Evolutionary conservation across 176 grass and related monocot species (phyloP).

Genomic region (Oryza brachyantha): DNA sequence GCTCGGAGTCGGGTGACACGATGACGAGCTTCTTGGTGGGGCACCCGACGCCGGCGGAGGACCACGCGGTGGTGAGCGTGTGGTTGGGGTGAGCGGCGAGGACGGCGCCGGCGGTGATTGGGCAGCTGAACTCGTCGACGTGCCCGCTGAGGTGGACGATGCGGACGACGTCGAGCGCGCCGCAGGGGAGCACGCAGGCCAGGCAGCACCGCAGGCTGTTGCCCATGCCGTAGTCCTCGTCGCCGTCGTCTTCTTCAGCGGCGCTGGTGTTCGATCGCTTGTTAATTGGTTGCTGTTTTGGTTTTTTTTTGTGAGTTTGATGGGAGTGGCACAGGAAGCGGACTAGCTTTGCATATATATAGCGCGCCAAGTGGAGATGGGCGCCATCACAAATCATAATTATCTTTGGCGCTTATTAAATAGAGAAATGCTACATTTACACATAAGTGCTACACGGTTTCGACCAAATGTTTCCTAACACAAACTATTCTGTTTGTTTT

Average conservation of each 20-base stretch:
- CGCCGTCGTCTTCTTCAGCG: not conserved
- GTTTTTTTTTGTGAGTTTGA: slow-evolving; percentile 8
- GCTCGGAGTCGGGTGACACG: slow-evolving; percentile 76
- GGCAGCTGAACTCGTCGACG: slow-evolving; percentile 80
- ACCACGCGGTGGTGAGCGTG: slow-evolving; percentile 70
- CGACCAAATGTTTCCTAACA: not conserved
- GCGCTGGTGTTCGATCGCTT: not conserved
- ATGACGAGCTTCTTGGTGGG: slow-evolving; percentile 68
- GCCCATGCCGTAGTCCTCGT: slow-evolving; percentile 48
- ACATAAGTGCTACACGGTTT: not conserved
- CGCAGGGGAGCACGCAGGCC: slow-evolving; percentile 86
- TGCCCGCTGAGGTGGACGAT: slow-evolving; percentile 84
- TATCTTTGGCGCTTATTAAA: slow-evolving; percentile 30
- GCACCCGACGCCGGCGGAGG: slow-evolving; percentile 49
- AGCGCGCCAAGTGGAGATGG: slow-evolving; percentile 37
- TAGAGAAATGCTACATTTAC: not conserved
- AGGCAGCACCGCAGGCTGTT: slow-evolving; percentile 92
- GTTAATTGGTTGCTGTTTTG: slow-evolving; percentile 13
- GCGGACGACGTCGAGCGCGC: slow-evolving; percentile 80
- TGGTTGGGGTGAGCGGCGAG: slow-evolving; percentile 82
- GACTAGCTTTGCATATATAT: slow-evolving; percentile 33
- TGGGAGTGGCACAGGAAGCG: slow-evolving; percentile 14
- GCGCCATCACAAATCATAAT: slow-evolving; percentile 28
- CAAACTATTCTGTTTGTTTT: not conserved
- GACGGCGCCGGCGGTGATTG: slow-evolving; percentile 51